A percentile compares a stretch with the other conserved stretches of the same genome.
phyloP scores from a whole-genome alignment of 2,329 filamentous ascomycete genomes.

The Colletotrichum melonis region DNA sequence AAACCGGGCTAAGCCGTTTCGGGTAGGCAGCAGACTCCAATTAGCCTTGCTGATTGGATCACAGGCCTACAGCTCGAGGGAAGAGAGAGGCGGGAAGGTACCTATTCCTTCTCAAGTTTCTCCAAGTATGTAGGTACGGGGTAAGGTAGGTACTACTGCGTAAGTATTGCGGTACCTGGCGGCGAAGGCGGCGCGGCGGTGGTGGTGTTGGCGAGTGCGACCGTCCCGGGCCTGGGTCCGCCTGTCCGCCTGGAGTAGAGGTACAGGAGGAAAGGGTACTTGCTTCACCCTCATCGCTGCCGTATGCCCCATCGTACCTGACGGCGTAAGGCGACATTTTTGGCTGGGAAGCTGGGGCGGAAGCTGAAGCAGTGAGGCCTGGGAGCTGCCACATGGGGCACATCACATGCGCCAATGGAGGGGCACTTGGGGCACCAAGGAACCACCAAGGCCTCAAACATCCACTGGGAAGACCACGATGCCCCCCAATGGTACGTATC shows the following conservation, averaged over 20 bases:
- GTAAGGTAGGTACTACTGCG: no score
- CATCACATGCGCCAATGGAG: conserved; percentile 37
- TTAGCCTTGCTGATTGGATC: conserved; percentile 23
- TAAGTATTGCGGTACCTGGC: not conserved
- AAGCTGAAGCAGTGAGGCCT: conserved; percentile 34
- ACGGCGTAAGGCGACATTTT: not conserved
- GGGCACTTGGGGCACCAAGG: conserved; percentile 36
- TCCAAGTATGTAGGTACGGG: not conserved
- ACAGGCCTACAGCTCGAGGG: not conserved
- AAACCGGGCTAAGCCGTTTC: conserved; percentile 23
- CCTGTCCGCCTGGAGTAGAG: not conserved
- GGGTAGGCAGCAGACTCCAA: conserved; percentile 10
- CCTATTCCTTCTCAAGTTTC: not conserved
- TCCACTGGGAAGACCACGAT: conserved; percentile 23
- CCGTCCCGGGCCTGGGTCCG: not conserved
- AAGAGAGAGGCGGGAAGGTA: not conserved
- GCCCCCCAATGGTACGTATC: conserved; percentile 5
- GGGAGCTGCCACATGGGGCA: conserved; percentile 34
- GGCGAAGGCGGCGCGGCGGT: not conserved
- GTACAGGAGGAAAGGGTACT: conserved; percentile 8
- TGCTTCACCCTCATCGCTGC: not conserved
- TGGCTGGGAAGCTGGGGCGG: not conserved
- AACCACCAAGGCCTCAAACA: conserved; percentile 26
- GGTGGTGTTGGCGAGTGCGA: not conserved
- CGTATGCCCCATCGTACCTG: conserved; percentile 22